A percentile compares a stretch with the other conserved stretches of the same genome.
Evolutionary conservation across 169 alveolate species (phyloP).

Genomic region (Plasmodium gonderi): DNA sequence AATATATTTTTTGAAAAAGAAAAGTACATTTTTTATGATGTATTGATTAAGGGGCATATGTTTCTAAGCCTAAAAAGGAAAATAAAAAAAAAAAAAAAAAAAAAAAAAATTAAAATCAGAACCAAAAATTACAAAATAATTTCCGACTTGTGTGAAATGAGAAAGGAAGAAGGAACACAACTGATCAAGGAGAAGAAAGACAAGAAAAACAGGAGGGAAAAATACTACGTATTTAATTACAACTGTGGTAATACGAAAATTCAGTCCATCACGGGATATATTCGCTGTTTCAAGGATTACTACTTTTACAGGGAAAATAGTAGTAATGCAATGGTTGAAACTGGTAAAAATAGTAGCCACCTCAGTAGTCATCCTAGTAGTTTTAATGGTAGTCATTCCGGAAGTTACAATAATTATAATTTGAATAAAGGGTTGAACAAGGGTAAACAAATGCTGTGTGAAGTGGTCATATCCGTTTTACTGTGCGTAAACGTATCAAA

Average conservation of each 20-base stretch:
- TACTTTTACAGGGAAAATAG: neutral
- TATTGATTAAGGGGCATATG: neutral
- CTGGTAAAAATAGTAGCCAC: neutral
- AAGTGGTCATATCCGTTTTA: constrained; percentile 15
- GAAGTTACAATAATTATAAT: neutral
- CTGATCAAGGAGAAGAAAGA: too few relatives aligned
- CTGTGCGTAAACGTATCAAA: constrained; percentile 58
- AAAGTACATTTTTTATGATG: neutral
- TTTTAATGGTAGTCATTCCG: neutral
- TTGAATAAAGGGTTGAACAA: neutral
- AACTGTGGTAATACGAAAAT: constrained; percentile 66
- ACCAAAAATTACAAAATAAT: constrained; percentile 30
- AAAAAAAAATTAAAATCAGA: constrained; percentile 19
- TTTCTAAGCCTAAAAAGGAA: constrained; percentile 26
- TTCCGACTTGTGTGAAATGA: constrained; percentile 8
- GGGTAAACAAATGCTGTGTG: neutral
- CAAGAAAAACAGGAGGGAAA: constrained; percentile 5
- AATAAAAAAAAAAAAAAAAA: constrained; percentile 30
- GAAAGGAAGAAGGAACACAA: neutral
- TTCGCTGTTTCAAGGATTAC: constrained; percentile 29
- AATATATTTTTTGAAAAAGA: neutral
- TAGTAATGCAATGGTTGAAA: neutral
- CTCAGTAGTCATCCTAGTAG: neutral
- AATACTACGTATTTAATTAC: constrained; percentile 37
- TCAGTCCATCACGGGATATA: constrained; percentile 55